These are phyloP conservation scores for Dendrobium catenatum DNA, from an alignment of 106 monocot genomes.

Conservation along the genomic window DNA sequence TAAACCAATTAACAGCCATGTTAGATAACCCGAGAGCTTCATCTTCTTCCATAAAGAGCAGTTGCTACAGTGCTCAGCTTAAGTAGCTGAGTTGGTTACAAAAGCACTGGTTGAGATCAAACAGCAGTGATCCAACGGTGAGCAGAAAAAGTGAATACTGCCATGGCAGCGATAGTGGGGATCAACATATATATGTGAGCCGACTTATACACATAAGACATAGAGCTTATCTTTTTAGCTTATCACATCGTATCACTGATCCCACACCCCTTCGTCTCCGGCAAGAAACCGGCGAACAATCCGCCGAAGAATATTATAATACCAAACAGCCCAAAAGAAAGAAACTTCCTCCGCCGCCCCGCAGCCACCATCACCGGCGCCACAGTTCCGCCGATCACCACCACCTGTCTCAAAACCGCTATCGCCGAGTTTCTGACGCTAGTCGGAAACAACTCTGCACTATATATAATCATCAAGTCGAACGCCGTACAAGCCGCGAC, in stretches of 20 bases:
- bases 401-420: constrained; percentile 27
- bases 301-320: constrained; percentile 9
- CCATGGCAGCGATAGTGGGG: too few relatives aligned
- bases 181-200: too few relatives aligned
- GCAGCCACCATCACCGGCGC: constrained; percentile 27
- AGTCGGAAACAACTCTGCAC: constrained; percentile 36
- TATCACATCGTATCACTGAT: constrained; percentile 9
- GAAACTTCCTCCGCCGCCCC: constrained; percentile 13
- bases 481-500: constrained; percentile 13
- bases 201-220: too few relatives aligned
- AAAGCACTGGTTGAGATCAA: too few relatives aligned
- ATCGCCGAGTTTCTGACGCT: constrained; percentile 34
- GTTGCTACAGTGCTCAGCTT: too few relatives aligned
- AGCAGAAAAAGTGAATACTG: too few relatives aligned
- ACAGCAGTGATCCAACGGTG: too few relatives aligned
- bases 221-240: too few relatives aligned
- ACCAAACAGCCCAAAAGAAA: constrained; percentile 27
- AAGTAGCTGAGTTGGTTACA: too few relatives aligned
- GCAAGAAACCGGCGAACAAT: constrained; percentile 9
- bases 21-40: too few relatives aligned
- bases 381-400: constrained; percentile 19
- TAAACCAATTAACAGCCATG: too few relatives aligned
- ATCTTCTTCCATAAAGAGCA: too few relatives aligned
- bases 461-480: constrained; percentile 17
- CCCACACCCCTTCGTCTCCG: constrained; percentile 12